phyloP scores from a whole-genome alignment of 1,284 basidiomycete species.

The Ceratobasidium papillatum region DNA sequence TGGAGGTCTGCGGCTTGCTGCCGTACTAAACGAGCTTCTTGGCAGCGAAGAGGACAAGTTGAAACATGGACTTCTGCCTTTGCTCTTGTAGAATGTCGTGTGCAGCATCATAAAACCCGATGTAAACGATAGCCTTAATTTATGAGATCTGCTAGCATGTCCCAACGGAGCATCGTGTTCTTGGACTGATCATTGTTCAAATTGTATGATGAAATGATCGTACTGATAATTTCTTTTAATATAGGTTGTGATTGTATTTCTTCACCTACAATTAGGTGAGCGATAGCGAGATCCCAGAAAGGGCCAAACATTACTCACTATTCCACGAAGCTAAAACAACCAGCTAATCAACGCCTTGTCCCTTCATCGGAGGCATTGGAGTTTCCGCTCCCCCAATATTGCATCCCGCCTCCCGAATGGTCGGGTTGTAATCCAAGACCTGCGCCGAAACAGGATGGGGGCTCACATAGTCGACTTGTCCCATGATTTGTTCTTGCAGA shows the following conservation, averaged over 20 bases:
- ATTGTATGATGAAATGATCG: too few species aligned
- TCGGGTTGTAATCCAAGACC: slow-evolving; percentile 10
- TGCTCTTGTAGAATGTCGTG: not conserved
- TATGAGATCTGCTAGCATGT: too few species aligned
- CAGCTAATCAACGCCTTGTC: not conserved
- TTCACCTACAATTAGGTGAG: too few species aligned
- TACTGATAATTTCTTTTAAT: too few species aligned
- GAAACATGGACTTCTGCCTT: slow-evolving; percentile 14
- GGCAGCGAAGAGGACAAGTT: slow-evolving; percentile 44
- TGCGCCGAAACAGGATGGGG: slow-evolving; percentile 53
- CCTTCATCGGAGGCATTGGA: not conserved
- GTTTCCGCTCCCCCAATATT: slow-evolving; percentile 35
- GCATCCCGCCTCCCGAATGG: slow-evolving; percentile 26
- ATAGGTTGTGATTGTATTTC: too few species aligned
- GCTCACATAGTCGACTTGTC: slow-evolving; percentile 60
- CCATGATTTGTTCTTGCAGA: slow-evolving; percentile 78
- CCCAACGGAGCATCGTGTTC: too few species aligned
- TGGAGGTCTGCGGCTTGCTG: slow-evolving; percentile 85
- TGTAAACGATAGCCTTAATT: not conserved
- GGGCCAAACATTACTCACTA: too few species aligned
- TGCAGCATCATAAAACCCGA: too few species aligned
- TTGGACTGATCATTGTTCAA: too few species aligned
- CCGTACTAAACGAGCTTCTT: slow-evolving; percentile 78
- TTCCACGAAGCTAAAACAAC: too few species aligned
- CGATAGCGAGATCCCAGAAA: too few species aligned